phyloP scores from a whole-genome alignment of 164 flowering plant genomes.

The Vitis vinifera region ASM3070453v1 NC_081811.1:12488001-12488500 shows the following conservation, averaged over 20 bases:
- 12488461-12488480: slow-evolving; percentile 94
- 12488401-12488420: slow-evolving; percentile 92
- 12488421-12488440: slow-evolving; percentile 90
- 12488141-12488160: slow-evolving; percentile 84
- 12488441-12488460: slow-evolving; percentile 92
- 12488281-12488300: slow-evolving; percentile 87
- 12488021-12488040: slow-evolving; percentile 82
- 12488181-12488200: slow-evolving; percentile 86
- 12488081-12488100: slow-evolving; percentile 75
- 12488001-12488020: slow-evolving; percentile 84
- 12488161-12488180: slow-evolving; percentile 90
- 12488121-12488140: slow-evolving; percentile 62
- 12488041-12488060: slow-evolving; percentile 90
- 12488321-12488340: slow-evolving; percentile 71
- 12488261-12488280: slow-evolving; percentile 90
- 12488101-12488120: slow-evolving; percentile 71
- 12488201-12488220: slow-evolving; percentile 90
- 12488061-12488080: slow-evolving; percentile 65
- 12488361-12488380: slow-evolving; percentile 91
- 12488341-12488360: slow-evolving; percentile 91
- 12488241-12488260: slow-evolving; percentile 93
- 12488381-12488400: slow-evolving; percentile 79
- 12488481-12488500: slow-evolving; percentile 90
- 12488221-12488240: slow-evolving; percentile 91
- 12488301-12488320: slow-evolving; percentile 96